Conservation (phyloP, 192 early-diverging fungal genomes). For the Oehlia diaphana region DNA sequence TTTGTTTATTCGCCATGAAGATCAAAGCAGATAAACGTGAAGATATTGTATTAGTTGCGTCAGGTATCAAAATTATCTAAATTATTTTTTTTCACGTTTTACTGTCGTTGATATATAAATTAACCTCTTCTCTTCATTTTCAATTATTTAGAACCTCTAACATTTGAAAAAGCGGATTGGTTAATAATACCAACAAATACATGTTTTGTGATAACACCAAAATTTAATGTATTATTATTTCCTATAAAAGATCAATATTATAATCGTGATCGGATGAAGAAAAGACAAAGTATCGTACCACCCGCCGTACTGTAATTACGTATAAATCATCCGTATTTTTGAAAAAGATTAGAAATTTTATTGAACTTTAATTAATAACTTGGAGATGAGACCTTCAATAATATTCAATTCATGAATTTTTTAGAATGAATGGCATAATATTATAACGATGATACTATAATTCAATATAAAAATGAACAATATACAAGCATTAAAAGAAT, state of each 20-base stretch:
- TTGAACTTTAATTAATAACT: too few relatives aligned
- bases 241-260: constrained; percentile 73
- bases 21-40: constrained; percentile 68
- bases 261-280: constrained; percentile 17
- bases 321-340: too few relatives aligned
- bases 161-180: constrained; percentile 82
- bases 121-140: background rate
- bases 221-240: constrained; percentile 70
- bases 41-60: constrained; percentile 79
- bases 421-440: too few relatives aligned
- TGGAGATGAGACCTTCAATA: too few relatives aligned
- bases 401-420: too few relatives aligned
- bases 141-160: constrained; percentile 61
- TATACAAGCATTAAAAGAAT: too few relatives aligned
- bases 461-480: too few relatives aligned
- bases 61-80: constrained; percentile 10
- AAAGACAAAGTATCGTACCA: background rate
- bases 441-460: too few relatives aligned
- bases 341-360: too few relatives aligned
- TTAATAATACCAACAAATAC: constrained; percentile 76
- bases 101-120: background rate
- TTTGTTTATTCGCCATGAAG: background rate
- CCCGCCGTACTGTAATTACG: too few relatives aligned
- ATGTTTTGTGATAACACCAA: constrained; percentile 72
- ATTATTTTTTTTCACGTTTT: background rate